Percentiles rank a stretch among this genome's conserved stretches.
These are phyloP conservation scores for Phytophthora idaei DNA, from an alignment of 352 stramenopile species.

Conservation along the genomic window DNA sequence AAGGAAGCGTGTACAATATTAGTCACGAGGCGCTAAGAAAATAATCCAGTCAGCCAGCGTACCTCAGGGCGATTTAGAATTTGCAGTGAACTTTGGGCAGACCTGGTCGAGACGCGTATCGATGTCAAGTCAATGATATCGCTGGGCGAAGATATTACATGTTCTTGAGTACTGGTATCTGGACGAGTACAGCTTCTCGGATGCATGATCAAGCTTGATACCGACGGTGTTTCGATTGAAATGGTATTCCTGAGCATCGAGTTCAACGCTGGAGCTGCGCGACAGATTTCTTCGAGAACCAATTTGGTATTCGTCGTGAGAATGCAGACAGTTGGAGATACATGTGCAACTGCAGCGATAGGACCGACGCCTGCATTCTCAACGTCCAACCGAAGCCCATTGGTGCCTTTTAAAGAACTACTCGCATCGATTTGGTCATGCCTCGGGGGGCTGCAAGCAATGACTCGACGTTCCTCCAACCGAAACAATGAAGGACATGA, in stretches of 20 bases:
- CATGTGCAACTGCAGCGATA: slow-evolving; percentile 29
- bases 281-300: slow-evolving; percentile 29
- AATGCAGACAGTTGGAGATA: slow-evolving; percentile 36
- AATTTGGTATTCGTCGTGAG: slow-evolving; percentile 32
- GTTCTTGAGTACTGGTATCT: slow-evolving; percentile 6
- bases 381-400: slow-evolving; percentile 17
- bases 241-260: slow-evolving; percentile 5
- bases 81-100: slow-evolving; percentile 40
- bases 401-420: slow-evolving; percentile 7
- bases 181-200: background rate
- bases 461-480: slow-evolving; percentile 29
- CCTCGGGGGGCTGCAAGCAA: slow-evolving; percentile 16
- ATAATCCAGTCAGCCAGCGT: background rate
- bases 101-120: slow-evolving; percentile 39
- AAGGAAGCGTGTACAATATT: slow-evolving; percentile 2
- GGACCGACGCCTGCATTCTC: slow-evolving; percentile 13
- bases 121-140: slow-evolving; percentile 48
- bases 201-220: slow-evolving; percentile 12
- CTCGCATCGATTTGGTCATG: slow-evolving; percentile 30
- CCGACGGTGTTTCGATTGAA: background rate
- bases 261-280: slow-evolving; percentile 4
- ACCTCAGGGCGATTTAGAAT: slow-evolving; percentile 37
- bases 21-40: background rate
- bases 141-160: slow-evolving; percentile 2
- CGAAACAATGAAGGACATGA: slow-evolving; percentile 32